Evolutionary conservation across 805 yeast genomes (phyloP).

Genomic region (Candida coquimbonensis): DNA sequence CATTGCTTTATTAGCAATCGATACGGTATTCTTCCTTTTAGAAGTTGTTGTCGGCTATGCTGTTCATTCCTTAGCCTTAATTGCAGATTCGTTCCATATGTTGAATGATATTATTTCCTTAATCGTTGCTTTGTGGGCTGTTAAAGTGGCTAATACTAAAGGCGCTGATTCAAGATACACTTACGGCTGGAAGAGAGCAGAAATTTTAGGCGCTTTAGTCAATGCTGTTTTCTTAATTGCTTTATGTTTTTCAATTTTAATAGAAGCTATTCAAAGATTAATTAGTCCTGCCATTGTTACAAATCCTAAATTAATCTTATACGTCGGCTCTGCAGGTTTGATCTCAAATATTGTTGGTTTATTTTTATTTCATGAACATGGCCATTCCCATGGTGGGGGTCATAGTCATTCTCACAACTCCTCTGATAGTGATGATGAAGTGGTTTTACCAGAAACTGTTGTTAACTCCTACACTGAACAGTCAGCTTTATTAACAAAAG

Average conservation of each 20-base stretch:
- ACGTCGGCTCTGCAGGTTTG: constrained; percentile 81
- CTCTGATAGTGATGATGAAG: constrained; percentile 18
- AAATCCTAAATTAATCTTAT: constrained; percentile 75
- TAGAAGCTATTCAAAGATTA: constrained; percentile 89
- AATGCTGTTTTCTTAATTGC: constrained; percentile 93
- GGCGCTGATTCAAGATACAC: constrained; percentile 86
- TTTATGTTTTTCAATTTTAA: constrained; percentile 81
- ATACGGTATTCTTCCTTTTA: constrained; percentile 74
- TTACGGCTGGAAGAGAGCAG: constrained; percentile 98
- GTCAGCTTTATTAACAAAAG: constrained; percentile 9
- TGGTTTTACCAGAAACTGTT: constrained; percentile 38
- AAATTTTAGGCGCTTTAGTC: constrained; percentile 87
- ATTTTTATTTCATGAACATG: constrained; percentile 83
- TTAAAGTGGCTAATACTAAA: constrained; percentile 73
- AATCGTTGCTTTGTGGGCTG: constrained; percentile 94
- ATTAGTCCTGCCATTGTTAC: constrained; percentile 71
- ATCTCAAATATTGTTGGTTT: constrained; percentile 78
- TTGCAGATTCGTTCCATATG: constrained; percentile 98
- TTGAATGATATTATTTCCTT: constrained; percentile 88
- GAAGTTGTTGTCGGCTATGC: constrained; percentile 85
- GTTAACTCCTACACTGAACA: constrained; percentile 30
- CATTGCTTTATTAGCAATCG: constrained; percentile 61
- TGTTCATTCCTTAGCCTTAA: constrained; percentile 87
- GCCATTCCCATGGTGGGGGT: constrained; percentile 42
- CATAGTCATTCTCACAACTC: constrained; percentile 18